phyloP scores from a whole-genome alignment of 768 basidiomycete genomes.

The Trametes cingulata region DNA sequence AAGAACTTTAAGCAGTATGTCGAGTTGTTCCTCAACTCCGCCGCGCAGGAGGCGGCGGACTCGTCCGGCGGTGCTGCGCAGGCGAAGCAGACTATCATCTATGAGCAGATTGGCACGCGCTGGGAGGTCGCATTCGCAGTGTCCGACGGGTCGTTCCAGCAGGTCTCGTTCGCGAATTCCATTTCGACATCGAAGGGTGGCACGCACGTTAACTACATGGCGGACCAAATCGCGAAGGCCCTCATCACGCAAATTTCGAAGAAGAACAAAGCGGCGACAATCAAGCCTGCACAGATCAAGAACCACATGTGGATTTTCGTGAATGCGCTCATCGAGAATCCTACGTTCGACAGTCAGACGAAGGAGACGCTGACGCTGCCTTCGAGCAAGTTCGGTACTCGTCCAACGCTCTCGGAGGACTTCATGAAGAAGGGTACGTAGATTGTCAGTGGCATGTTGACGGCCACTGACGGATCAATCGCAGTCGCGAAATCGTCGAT shows the following conservation, averaged over 20 bases:
- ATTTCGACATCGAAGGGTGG: conserved; percentile 97
- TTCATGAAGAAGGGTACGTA: conserved; percentile 91
- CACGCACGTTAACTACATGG: conserved; percentile 82
- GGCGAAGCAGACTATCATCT: conserved; percentile 74
- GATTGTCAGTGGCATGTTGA: neutral
- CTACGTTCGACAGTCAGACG: conserved; percentile 98
- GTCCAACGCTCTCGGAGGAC: conserved; percentile 81
- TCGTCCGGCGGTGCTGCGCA: conserved; percentile 78
- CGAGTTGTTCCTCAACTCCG: conserved; percentile 86
- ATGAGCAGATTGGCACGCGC: conserved; percentile 75
- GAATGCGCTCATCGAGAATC: conserved; percentile 94
- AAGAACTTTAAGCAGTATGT: conserved; percentile 98
- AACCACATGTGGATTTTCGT: conserved; percentile 99
- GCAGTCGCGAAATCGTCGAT: conserved; percentile 87
- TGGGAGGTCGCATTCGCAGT: conserved; percentile 97
- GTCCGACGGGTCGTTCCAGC: conserved; percentile 89
- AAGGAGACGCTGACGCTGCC: conserved; percentile 93
- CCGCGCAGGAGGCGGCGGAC: conserved; percentile 66
- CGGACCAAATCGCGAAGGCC: conserved; percentile 88
- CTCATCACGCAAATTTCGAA: conserved; percentile 82
- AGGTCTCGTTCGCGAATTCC: conserved; percentile 97
- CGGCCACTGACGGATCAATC: neutral
- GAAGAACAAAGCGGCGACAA: conserved; percentile 96
- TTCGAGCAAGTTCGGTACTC: conserved; percentile 87
- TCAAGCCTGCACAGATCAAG: conserved; percentile 92